A percentile compares a stretch with the other conserved stretches of the same genome.
Evolutionary conservation across 352 stramenopile genomes (phyloP).

Genomic region (Phytophthora ramorum): DNA sequence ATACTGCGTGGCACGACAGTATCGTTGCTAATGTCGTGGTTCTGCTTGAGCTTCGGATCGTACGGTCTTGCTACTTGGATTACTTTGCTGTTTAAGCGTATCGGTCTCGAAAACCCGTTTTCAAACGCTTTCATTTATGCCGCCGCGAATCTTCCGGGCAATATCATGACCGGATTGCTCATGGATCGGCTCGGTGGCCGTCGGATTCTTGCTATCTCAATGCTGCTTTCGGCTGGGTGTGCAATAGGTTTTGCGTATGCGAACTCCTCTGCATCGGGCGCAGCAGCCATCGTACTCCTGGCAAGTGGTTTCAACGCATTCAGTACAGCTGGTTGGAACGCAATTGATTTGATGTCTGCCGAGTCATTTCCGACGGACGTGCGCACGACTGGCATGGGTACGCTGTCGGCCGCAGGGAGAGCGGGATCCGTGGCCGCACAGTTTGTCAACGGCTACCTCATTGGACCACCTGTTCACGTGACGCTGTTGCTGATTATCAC

Average conservation of each 20-base stretch:
- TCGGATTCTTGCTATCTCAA: slow-evolving; percentile 74
- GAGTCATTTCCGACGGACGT: slow-evolving; percentile 93
- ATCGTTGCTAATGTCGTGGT: slow-evolving; percentile 70
- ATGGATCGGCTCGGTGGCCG: slow-evolving; percentile 77
- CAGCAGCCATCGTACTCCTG: slow-evolving; percentile 74
- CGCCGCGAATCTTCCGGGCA: slow-evolving; percentile 90
- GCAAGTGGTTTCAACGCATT: slow-evolving; percentile 93
- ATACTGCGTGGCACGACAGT: slow-evolving; percentile 69
- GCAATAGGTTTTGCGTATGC: slow-evolving; percentile 81
- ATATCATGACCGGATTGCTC: slow-evolving; percentile 79
- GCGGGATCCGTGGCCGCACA: slow-evolving; percentile 91
- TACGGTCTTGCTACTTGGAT: slow-evolving; percentile 95
- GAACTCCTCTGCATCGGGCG: slow-evolving; percentile 41
- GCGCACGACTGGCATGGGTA: slow-evolving; percentile 90
- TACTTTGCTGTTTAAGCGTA: slow-evolving; percentile 92
- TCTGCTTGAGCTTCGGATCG: slow-evolving; percentile 84
- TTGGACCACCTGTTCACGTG: slow-evolving; percentile 78
- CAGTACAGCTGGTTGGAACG: slow-evolving; percentile 92
- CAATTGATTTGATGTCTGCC: slow-evolving; percentile 90
- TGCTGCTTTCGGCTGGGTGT: slow-evolving; percentile 71
- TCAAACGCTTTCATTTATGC: slow-evolving; percentile 94
- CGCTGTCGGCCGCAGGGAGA: slow-evolving; percentile 83
- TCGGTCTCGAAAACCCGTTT: slow-evolving; percentile 90
- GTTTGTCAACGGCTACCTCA: slow-evolving; percentile 90
- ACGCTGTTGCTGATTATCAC: slow-evolving; percentile 79